phyloP scores from a whole-genome alignment of 495 filamentous ascomycete species.

The Stereocaulon alpinum region DNA sequence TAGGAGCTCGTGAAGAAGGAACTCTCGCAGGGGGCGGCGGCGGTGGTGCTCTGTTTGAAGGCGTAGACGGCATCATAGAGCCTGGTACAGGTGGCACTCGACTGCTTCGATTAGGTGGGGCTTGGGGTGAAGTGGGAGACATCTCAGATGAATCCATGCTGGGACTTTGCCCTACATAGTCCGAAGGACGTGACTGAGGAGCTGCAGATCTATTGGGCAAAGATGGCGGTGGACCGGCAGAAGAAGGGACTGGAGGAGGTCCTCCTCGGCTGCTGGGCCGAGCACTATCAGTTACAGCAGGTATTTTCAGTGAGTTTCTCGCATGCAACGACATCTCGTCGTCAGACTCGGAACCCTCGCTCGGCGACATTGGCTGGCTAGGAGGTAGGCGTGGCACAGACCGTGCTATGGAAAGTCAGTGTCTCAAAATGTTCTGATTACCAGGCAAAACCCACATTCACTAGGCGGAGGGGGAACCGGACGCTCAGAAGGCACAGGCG shows the following conservation, averaged over 20 bases:
- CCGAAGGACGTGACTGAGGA: conserved; percentile 26
- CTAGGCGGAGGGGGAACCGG: conserved; percentile 58
- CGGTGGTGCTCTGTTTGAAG: conserved; percentile 59
- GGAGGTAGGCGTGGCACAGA: conserved; percentile 43
- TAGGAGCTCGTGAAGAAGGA: conserved; percentile 48
- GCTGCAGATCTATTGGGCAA: conserved; percentile 19
- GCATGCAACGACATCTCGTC: conserved; percentile 77
- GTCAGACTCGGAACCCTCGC: conserved; percentile 79
- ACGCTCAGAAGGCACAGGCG: conserved; percentile 52
- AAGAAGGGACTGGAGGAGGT: conserved; percentile 42
- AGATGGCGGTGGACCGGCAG: conserved; percentile 29
- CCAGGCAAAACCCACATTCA: conserved; percentile 46
- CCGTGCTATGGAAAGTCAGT: conserved; percentile 42
- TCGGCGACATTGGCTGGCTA: conserved; percentile 48
- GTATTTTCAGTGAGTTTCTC: conserved; percentile 34
- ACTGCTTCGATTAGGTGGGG: conserved; percentile 19
- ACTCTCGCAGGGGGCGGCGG: conserved; percentile 58
- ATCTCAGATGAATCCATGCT: conserved; percentile 25
- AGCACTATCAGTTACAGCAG: conserved; percentile 15
- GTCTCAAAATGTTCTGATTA: conserved; percentile 17
- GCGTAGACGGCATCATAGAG: conserved; percentile 36
- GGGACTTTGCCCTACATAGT: conserved; percentile 17
- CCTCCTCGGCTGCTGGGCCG: conserved; percentile 25
- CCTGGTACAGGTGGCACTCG: conserved; percentile 36
- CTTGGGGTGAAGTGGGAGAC: conserved; percentile 36